phyloP scores from a whole-genome alignment of 306 rosid genomes.

The Vicia faba region DNA sequence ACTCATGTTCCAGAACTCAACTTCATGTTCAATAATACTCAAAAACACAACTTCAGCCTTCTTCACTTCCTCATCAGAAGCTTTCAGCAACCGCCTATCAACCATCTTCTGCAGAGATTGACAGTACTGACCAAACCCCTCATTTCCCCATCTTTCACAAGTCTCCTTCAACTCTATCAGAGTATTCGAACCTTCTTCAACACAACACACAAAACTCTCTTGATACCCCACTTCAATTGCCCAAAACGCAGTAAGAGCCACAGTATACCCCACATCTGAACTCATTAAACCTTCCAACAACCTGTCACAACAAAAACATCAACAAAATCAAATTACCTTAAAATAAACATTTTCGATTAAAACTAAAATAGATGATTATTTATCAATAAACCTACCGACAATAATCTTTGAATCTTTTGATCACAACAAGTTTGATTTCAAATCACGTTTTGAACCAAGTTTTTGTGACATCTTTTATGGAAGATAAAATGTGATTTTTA shows the following conservation, averaged over 20 bases:
- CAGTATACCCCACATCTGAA: constrained; percentile 61
- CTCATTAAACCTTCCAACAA: constrained; percentile 66
- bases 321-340: too few species aligned
- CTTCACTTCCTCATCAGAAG: constrained; percentile 46
- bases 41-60: constrained; percentile 58
- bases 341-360: too few species aligned
- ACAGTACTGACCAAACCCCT: constrained; percentile 71
- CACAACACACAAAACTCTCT: constrained; percentile 74
- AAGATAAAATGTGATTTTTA: background rate
- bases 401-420: constrained; percentile 34
- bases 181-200: constrained; percentile 64
- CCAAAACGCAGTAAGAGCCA: constrained; percentile 75
- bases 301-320: constrained; percentile 42
- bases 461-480: background rate
- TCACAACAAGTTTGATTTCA: background rate
- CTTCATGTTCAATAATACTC: constrained; percentile 64
- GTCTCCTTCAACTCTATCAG: constrained; percentile 67
- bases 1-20: constrained; percentile 88
- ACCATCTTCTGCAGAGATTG: constrained; percentile 53
- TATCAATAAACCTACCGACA: constrained; percentile 50
- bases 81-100: constrained; percentile 49
- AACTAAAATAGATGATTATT: background rate
- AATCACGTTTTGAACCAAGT: background rate
- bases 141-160: constrained; percentile 86
- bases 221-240: constrained; percentile 84